phyloP scores from a whole-genome alignment of 768 basidiomycete species.

The Cubamyces lactineus region DNA sequence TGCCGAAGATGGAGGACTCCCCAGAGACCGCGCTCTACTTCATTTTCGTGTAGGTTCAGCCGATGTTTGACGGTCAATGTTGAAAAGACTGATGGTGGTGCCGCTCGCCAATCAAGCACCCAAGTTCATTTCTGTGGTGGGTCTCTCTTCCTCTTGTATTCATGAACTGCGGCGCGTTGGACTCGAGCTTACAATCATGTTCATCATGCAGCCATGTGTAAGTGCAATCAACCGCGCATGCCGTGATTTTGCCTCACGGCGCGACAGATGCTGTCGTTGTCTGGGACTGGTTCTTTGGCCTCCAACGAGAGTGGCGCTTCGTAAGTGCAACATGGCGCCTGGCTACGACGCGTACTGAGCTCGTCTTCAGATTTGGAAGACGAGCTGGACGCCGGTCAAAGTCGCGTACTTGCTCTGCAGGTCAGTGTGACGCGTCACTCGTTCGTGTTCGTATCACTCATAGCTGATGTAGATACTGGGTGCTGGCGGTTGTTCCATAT shows the following conservation, averaged over 20 bases:
- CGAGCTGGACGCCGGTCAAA: constrained; percentile 84
- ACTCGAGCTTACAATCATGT: background rate
- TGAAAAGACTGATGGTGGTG: background rate
- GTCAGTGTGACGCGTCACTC: constrained; percentile 42
- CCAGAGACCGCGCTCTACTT: constrained; percentile 64
- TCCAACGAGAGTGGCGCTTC: constrained; percentile 78
- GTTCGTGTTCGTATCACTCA: background rate
- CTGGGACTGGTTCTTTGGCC: constrained; percentile 85
- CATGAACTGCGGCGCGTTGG: no score
- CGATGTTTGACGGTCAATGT: background rate
- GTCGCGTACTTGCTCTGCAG: constrained; percentile 83
- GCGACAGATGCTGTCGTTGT: constrained; percentile 72
- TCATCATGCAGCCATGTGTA: constrained; percentile 47
- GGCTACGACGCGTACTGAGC: constrained; percentile 15
- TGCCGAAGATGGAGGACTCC: constrained; percentile 45
- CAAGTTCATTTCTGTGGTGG: constrained; percentile 87
- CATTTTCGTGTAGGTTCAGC: constrained; percentile 64
- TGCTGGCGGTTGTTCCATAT: constrained; percentile 78
- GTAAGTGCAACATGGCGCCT: constrained; percentile 43
- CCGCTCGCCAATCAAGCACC: constrained; percentile 36
- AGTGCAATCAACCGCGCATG: constrained; percentile 14
- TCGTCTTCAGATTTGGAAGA: constrained; percentile 72
- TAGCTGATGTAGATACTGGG: constrained; percentile 65
- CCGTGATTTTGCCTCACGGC: constrained; percentile 10
- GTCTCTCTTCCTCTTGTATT: constrained; percentile 38